phyloP scores from a whole-genome alignment of 352 stramenopile genomes.

The Saprolegnia diclina region DNA sequence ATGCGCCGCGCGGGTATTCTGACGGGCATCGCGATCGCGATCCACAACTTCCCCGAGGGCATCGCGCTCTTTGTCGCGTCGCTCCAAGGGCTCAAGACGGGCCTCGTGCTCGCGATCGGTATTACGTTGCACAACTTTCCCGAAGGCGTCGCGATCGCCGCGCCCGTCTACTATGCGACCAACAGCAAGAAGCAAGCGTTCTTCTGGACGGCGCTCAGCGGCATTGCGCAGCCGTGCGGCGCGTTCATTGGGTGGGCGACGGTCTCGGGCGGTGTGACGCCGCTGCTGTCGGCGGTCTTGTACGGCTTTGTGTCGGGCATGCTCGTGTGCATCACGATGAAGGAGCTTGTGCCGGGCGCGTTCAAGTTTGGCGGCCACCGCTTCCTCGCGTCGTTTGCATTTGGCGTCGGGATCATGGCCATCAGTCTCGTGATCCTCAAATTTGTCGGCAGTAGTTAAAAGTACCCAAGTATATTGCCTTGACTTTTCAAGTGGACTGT shows the following conservation, averaged over 20 bases:
- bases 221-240: constrained; percentile 87
- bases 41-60: constrained; percentile 97
- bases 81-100: constrained; percentile 83
- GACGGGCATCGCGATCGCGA: constrained; percentile 92
- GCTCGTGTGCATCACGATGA: constrained; percentile 91
- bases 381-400: constrained; percentile 80
- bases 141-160: constrained; percentile 92
- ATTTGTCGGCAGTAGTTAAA: constrained; percentile 38
- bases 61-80: constrained; percentile 93
- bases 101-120: constrained; percentile 89
- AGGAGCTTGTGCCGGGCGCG: constrained; percentile 88
- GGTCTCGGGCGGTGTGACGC: constrained; percentile 51
- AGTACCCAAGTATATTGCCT: too few species aligned
- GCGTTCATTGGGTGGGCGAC: constrained; percentile 82
- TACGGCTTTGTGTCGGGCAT: constrained; percentile 92
- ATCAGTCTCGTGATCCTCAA: constrained; percentile 84
- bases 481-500: too few species aligned
- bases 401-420: constrained; percentile 85
- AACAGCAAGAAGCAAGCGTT: constrained; percentile 90
- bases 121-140: constrained; percentile 98
- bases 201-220: constrained; percentile 86
- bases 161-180: constrained; percentile 96
- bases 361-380: constrained; percentile 84
- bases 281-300: constrained; percentile 75
- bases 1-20: constrained; percentile 84